Evolutionary conservation across 2,329 filamentous ascomycete genomes (phyloP).

Genomic region (Blastomyces emzantsi): DNA sequence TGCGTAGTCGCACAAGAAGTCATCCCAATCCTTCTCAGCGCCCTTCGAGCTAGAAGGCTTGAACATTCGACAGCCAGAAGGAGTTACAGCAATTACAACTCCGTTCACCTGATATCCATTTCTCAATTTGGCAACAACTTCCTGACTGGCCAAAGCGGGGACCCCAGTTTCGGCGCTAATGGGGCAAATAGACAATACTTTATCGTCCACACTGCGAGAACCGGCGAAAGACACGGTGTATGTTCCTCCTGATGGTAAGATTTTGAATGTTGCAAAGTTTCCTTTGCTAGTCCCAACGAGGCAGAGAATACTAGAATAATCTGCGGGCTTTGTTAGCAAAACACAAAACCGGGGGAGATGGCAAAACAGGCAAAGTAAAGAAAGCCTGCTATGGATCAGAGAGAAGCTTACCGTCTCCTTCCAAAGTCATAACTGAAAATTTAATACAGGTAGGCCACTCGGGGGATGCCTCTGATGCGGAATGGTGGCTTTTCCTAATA

Average conservation of each 20-base stretch:
- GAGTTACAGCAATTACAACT: conserved; percentile 66
- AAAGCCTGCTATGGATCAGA: neutral
- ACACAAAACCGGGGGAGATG: neutral
- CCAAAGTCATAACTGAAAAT: conserved; percentile 87
- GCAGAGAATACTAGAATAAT: conserved; percentile 87
- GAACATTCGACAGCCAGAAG: conserved; percentile 73
- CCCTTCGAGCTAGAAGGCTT: conserved; percentile 76
- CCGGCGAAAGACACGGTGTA: conserved; percentile 69
- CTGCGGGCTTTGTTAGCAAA: conserved; percentile 30
- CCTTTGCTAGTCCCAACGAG: conserved; percentile 85
- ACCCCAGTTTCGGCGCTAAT: conserved; percentile 70
- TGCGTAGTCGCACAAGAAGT: conserved; percentile 72
- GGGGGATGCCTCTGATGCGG: conserved; percentile 40
- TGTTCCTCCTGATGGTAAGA: conserved; percentile 64
- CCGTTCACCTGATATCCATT: conserved; percentile 69
- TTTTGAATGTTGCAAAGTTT: conserved; percentile 79
- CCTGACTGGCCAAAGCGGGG: conserved; percentile 64
- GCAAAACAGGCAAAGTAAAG: neutral
- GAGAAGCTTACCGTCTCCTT: conserved; percentile 58
- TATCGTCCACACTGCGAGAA: conserved; percentile 55
- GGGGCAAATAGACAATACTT: conserved; percentile 66
- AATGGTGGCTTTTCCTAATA: conserved; percentile 50
- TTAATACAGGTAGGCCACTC: conserved; percentile 79
- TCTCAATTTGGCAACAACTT: conserved; percentile 65
- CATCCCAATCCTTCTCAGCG: conserved; percentile 84